phyloP scores from a whole-genome alignment of 148 eudicot species.

The Silene conica region DNA sequence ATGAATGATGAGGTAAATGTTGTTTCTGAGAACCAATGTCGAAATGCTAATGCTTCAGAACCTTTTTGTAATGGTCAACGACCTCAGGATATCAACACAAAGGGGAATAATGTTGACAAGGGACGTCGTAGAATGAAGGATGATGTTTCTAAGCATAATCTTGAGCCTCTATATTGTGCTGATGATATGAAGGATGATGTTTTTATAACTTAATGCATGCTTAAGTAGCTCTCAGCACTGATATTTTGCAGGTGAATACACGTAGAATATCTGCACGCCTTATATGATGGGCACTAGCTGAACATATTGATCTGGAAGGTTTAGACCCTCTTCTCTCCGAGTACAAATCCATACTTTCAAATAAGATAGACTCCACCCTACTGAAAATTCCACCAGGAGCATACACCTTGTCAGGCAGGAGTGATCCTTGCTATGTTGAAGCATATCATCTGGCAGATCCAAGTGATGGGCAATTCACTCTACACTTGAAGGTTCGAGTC shows the following conservation, averaged over 20 bases:
- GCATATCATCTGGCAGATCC: conserved; percentile 96
- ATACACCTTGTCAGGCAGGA: conserved; percentile 76
- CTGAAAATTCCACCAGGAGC: conserved; percentile 88
- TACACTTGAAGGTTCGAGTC: conserved; percentile 73
- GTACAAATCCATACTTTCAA: too few relatives aligned
- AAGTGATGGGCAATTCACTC: conserved; percentile 85
- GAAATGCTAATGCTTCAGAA: neutral
- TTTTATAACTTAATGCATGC: too few relatives aligned
- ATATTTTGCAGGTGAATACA: too few relatives aligned
- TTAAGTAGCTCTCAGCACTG: too few relatives aligned
- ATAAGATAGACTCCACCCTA: conserved; percentile 58
- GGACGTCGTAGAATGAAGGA: conserved; percentile 14
- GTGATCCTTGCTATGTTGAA: conserved; percentile 97
- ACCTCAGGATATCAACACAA: too few relatives aligned
- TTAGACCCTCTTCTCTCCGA: too few relatives aligned
- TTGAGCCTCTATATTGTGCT: conserved; percentile 15
- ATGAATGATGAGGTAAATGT: conserved; percentile 21
- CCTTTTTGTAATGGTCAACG: conserved; percentile 13
- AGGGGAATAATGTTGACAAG: neutral
- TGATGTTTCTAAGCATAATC: conserved; percentile 13
- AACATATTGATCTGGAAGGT: too few relatives aligned
- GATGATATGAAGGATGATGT: too few relatives aligned
- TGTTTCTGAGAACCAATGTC: conserved; percentile 22
- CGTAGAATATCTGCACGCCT: too few relatives aligned
- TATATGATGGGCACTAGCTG: too few relatives aligned